Evolutionary conservation across 345 rosid genomes (phyloP).

Genomic region (Turnera subulata): DNA sequence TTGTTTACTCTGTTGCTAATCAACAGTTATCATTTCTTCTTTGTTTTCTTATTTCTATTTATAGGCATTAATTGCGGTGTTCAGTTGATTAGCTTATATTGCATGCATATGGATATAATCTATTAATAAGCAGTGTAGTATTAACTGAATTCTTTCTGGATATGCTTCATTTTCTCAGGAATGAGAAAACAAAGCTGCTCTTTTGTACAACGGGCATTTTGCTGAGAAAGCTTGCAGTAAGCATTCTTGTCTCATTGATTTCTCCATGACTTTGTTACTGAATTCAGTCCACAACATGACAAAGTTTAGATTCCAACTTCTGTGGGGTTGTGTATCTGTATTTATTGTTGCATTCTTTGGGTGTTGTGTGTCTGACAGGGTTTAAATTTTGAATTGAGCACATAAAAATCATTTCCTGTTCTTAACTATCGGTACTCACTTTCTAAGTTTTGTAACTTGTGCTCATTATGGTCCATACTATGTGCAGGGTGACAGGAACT

Average conservation of each 20-base stretch:
- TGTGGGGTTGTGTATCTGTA: background rate
- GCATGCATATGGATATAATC: too few species aligned
- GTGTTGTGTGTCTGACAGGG: too few species aligned
- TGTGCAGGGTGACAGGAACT: conserved; percentile 64
- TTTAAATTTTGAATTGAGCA: too few species aligned
- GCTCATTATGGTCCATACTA: conserved; percentile 4
- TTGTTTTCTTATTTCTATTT: too few species aligned
- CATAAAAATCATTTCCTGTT: too few species aligned
- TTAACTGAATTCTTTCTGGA: conserved; percentile 1
- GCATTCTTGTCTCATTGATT: conserved; percentile 1
- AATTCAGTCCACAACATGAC: too few species aligned
- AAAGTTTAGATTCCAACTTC: background rate
- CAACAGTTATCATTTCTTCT: too few species aligned
- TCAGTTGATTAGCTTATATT: too few species aligned
- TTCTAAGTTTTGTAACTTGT: background rate
- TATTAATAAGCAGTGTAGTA: background rate
- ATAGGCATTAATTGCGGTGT: too few species aligned
- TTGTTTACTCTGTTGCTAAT: too few species aligned
- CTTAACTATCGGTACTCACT: background rate
- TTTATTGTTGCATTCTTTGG: too few species aligned
- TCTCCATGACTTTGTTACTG: background rate
- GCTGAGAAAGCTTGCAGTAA: conserved; percentile 77
- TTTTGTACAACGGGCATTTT: conserved; percentile 96
- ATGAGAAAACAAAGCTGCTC: conserved; percentile 79
- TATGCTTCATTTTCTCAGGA: conserved; percentile 46